Percentiles rank a stretch among this genome's conserved stretches.
Evolutionary conservation across 768 basidiomycete genomes (phyloP).

Genomic region (Suillus decipiens): DNA sequence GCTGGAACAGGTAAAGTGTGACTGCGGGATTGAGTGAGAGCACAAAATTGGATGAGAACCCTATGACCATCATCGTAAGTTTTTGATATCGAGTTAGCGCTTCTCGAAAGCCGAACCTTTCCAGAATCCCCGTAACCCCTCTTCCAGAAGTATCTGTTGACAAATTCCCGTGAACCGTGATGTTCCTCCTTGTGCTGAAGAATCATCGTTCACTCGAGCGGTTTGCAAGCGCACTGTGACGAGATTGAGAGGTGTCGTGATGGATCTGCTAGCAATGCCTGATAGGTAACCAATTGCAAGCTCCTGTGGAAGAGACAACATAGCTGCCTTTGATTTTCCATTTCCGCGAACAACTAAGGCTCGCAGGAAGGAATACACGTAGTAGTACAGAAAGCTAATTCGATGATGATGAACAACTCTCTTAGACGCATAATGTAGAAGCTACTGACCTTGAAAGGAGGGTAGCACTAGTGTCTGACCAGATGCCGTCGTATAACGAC

Average conservation of each 20-base stretch:
- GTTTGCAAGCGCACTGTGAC: slow-evolving; percentile 57
- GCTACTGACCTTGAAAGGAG: slow-evolving; percentile 51
- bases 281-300: slow-evolving; percentile 56
- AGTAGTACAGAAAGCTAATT: slow-evolving; percentile 61
- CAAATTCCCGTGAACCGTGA: slow-evolving; percentile 21
- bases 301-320: slow-evolving; percentile 43
- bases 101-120: slow-evolving; percentile 37
- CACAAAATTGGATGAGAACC: slow-evolving; percentile 50
- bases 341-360: slow-evolving; percentile 40
- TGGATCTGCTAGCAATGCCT: slow-evolving; percentile 54
- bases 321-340: slow-evolving; percentile 26
- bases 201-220: slow-evolving; percentile 37
- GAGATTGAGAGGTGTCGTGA: slow-evolving; percentile 57
- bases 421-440: not conserved
- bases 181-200: slow-evolving; percentile 11
- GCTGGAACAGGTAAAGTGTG: slow-evolving; percentile 54
- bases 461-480: slow-evolving; percentile 54
- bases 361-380: slow-evolving; percentile 54
- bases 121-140: slow-evolving; percentile 59
- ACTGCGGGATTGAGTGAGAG: slow-evolving; percentile 60
- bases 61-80: slow-evolving; percentile 27
- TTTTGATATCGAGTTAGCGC: not conserved
- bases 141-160: slow-evolving; percentile 45
- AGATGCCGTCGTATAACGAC: slow-evolving; percentile 53
- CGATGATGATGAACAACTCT: not conserved